Evolutionary conservation across 352 stramenopile genomes (phyloP).

Genomic region (Globisporangium camurandrum): DNA sequence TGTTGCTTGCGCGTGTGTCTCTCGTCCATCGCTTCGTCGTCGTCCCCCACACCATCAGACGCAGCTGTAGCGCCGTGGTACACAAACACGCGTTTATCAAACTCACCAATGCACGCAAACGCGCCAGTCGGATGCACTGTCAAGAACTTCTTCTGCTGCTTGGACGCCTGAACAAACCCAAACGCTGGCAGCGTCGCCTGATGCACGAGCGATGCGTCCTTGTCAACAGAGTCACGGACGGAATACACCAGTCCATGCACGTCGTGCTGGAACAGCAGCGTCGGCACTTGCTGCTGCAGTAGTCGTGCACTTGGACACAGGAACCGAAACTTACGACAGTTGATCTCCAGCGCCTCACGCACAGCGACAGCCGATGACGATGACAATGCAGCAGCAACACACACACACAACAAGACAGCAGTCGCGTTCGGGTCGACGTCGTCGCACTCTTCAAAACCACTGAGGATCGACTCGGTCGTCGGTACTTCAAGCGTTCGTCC

Average conservation of each 20-base stretch:
- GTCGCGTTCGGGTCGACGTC: slow-evolving; percentile 68
- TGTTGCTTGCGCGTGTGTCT: slow-evolving; percentile 54
- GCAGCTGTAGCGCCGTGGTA: slow-evolving; percentile 56
- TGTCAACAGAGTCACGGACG: no score
- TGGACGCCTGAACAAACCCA: slow-evolving; percentile 81
- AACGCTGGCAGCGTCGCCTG: slow-evolving; percentile 62
- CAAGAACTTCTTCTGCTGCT: slow-evolving; percentile 85
- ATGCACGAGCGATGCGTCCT: slow-evolving; percentile 28
- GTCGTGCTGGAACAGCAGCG: slow-evolving; percentile 76
- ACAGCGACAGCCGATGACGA: no score
- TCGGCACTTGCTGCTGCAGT: slow-evolving; percentile 2
- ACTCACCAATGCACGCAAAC: slow-evolving; percentile 72
- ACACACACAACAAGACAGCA: slow-evolving; percentile 41
- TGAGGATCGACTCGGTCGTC: slow-evolving; percentile 70
- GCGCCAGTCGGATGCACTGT: slow-evolving; percentile 35
- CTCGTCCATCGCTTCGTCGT: slow-evolving; percentile 19
- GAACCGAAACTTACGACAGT: slow-evolving; percentile 66
- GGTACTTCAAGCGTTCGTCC: slow-evolving; percentile 56
- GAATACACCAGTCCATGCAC: slow-evolving; percentile 70
- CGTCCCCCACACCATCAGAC: slow-evolving; percentile 13
- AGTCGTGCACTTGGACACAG: slow-evolving; percentile 28
- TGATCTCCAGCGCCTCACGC: slow-evolving; percentile 41
- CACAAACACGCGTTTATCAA: slow-evolving; percentile 69
- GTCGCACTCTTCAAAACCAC: slow-evolving; percentile 77
- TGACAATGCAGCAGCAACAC: slow-evolving; percentile 16